Conservation (phyloP, 257 asterid species). For the Nicotiana undulata region DNA sequence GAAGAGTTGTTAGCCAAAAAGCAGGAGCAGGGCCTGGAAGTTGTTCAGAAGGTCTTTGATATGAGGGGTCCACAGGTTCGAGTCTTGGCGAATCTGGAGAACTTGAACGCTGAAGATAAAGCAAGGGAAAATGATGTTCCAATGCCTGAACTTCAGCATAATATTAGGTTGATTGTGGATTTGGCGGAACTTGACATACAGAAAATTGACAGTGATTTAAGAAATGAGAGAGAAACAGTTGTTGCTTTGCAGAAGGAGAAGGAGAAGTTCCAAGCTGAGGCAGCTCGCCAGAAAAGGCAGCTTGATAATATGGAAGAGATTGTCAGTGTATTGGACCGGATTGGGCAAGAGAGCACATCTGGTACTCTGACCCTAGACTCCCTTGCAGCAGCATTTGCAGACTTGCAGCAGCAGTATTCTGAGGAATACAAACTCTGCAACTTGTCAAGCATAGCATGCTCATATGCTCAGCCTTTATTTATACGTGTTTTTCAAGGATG, state of each 20-base stretch:
- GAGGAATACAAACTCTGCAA: conserved; percentile 64
- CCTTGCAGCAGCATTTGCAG: conserved; percentile 50
- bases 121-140: conserved; percentile 62
- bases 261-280: conserved; percentile 54
- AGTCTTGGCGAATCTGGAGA: conserved; percentile 69
- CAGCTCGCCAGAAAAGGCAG: conserved; percentile 48
- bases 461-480: conserved; percentile 62
- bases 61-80: conserved; percentile 94
- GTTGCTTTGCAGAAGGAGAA: conserved; percentile 69
- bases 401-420: conserved; percentile 44
- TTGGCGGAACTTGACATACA: conserved; percentile 63
- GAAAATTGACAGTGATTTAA: conserved; percentile 60
- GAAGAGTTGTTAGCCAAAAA: conserved; percentile 63
- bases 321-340: conserved; percentile 33
- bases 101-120: conserved; percentile 67
- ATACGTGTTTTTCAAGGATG: conserved; percentile 60
- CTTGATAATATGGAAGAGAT: conserved; percentile 54
- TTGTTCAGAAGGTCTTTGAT: conserved; percentile 72
- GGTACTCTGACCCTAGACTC: conserved; percentile 58
- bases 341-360: conserved; percentile 40
- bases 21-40: conserved; percentile 66
- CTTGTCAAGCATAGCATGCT: conserved; percentile 71
- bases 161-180: conserved; percentile 57
- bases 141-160: conserved; percentile 92
- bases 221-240: conserved; percentile 75